Percentiles rank a stretch among this genome's conserved stretches.
These are phyloP conservation scores for Gaeumannomyces sp. DNA, from an alignment of 2,329 filamentous ascomycete species.

Conservation along the genomic window DNA sequence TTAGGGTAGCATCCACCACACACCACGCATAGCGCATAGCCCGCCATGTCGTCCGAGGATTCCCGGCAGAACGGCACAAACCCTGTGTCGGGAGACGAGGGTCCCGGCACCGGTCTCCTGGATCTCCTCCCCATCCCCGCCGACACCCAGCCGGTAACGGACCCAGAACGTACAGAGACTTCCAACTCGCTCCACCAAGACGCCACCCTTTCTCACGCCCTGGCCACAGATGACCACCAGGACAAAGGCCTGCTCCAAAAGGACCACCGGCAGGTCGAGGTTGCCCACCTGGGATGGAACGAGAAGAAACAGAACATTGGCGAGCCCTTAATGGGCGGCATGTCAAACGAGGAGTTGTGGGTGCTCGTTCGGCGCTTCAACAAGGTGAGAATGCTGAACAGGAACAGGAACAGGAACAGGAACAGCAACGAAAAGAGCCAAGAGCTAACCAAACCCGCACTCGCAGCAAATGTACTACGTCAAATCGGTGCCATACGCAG, in stretches of 20 bases:
- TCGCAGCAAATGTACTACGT: conserved; percentile 54
- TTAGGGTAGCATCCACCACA: background rate
- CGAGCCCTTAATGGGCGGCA: conserved; percentile 56
- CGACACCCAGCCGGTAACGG: conserved; percentile 23
- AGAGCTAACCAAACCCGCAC: conserved; percentile 8
- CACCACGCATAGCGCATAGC: background rate
- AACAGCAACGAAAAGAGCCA: background rate
- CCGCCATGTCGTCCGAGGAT: background rate
- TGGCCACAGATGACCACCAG: conserved; percentile 35
- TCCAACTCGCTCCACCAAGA: conserved; percentile 7
- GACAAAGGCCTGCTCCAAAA: conserved; percentile 41
- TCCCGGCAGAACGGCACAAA: conserved; percentile 7
- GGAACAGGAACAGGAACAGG: too few relatives aligned
- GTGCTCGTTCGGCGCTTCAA: conserved; percentile 66
- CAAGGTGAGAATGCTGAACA: conserved; percentile 41
- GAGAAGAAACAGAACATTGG: conserved; percentile 49
- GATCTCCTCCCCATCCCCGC: conserved; percentile 29
- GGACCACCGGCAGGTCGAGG: conserved; percentile 45
- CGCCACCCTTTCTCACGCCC: conserved; percentile 32
- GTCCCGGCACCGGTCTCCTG: conserved; percentile 19
- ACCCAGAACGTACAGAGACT: conserved; percentile 19
- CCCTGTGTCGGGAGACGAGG: conserved; percentile 15
- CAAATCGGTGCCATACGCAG: conserved; percentile 54
- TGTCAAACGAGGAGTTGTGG: conserved; percentile 70
- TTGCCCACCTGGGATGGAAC: conserved; percentile 65